phyloP scores from a whole-genome alignment of 441 rosid genomes.

The Jatropha podagrica region DNA sequence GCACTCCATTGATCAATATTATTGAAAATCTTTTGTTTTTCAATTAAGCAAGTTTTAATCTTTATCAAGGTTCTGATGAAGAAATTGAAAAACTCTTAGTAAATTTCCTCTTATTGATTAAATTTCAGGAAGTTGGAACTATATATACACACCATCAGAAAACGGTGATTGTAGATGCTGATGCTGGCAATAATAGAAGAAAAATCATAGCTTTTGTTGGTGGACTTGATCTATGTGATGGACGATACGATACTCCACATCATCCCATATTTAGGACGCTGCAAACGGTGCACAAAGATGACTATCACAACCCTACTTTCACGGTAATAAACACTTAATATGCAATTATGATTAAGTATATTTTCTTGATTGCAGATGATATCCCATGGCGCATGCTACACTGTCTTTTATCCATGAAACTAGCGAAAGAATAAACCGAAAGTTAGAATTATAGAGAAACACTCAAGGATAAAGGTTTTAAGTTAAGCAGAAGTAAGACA shows the following conservation, averaged over 20 bases:
- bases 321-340: slow-evolving; percentile 48
- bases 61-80: background rate
- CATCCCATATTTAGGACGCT: slow-evolving; percentile 80
- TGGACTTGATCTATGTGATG: slow-evolving; percentile 97
- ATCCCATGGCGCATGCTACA: too few relatives aligned
- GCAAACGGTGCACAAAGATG: slow-evolving; percentile 72
- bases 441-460: too few relatives aligned
- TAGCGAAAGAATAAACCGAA: too few relatives aligned
- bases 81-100: slow-evolving; percentile 7
- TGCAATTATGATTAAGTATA: slow-evolving; percentile 9
- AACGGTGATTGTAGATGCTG: slow-evolving; percentile 90
- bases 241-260: slow-evolving; percentile 89
- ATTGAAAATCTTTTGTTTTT: background rate
- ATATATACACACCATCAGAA: slow-evolving; percentile 98
- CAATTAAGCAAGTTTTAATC: background rate
- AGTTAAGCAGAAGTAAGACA: too few relatives aligned
- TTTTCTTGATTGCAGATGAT: too few relatives aligned
- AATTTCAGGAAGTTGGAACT: slow-evolving; percentile 83
- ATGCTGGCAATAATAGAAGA: slow-evolving; percentile 70
- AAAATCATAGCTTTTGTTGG: slow-evolving; percentile 95
- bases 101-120: slow-evolving; percentile 6
- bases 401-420: too few relatives aligned
- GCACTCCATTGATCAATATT: background rate
- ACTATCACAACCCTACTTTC: slow-evolving; percentile 90
- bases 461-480: too few relatives aligned